These are phyloP conservation scores for Penicillium olsonii DNA, from an alignment of 2,329 filamentous ascomycete genomes.

Conservation along the genomic window DNA sequence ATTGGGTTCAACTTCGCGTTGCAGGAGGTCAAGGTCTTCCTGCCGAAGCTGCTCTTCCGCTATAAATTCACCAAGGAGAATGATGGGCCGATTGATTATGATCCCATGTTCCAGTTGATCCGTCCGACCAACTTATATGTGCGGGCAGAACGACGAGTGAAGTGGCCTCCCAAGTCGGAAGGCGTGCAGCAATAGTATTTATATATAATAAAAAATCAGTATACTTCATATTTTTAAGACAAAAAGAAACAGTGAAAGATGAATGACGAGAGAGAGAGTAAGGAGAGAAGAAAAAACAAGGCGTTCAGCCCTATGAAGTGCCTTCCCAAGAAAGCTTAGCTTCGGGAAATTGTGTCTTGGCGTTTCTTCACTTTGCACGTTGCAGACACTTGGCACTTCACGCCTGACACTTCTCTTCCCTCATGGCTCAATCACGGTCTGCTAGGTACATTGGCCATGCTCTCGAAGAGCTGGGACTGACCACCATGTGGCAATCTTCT, in stretches of 20 bases:
- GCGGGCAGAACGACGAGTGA: constrained; percentile 24
- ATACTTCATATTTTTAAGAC: too few species aligned
- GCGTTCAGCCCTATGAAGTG: background rate
- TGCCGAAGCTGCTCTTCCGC: constrained; percentile 60
- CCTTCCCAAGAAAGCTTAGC: constrained; percentile 5
- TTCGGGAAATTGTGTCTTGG: background rate
- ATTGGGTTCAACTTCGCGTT: constrained; percentile 67
- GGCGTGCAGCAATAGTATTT: too few species aligned
- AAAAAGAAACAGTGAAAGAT: background rate
- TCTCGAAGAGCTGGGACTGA: constrained; percentile 38
- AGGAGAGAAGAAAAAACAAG: background rate
- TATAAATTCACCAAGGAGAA: constrained; percentile 58
- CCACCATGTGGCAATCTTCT: constrained; percentile 40
- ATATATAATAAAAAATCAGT: background rate
- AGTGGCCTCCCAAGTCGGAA: constrained; percentile 26
- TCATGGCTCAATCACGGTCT: constrained; percentile 6
- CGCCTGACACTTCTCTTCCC: background rate
- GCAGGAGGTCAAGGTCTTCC: constrained; percentile 58
- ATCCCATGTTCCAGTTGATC: constrained; percentile 33
- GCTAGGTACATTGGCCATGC: constrained; percentile 10
- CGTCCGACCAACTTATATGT: constrained; percentile 31
- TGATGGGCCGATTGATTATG: constrained; percentile 49
- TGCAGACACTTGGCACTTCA: background rate
- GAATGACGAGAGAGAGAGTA: background rate
- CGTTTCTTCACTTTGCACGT: too few species aligned